phyloP scores from a whole-genome alignment of 345 rosid species.

The Alliaria petiolata region DNA sequence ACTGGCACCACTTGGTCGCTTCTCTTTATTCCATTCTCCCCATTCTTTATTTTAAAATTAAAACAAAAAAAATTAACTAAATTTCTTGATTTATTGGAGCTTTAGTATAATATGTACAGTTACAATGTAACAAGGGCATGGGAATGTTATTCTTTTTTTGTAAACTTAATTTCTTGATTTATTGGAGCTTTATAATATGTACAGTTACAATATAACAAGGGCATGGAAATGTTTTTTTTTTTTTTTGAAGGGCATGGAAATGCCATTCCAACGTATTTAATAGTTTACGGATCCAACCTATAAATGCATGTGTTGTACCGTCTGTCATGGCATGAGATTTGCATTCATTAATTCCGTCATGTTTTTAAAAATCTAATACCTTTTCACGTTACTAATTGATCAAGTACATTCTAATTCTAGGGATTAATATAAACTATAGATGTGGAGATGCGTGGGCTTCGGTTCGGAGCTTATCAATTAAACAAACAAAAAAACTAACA shows the following conservation, averaged over 20 bases:
- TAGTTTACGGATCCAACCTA: neutral
- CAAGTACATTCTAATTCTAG: neutral
- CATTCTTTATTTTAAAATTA: neutral
- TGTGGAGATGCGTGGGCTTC: too few relatives aligned
- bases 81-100: neutral
- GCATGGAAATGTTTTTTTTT: too few relatives aligned
- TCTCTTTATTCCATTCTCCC: constrained; percentile 39
- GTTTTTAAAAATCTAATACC: neutral
- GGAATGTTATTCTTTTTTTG: too few relatives aligned
- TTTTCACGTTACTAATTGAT: neutral
- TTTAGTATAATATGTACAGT: neutral
- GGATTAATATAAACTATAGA: neutral
- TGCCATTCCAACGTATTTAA: neutral
- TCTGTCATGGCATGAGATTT: neutral
- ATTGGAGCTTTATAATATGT: neutral
- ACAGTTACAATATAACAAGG: neutral
- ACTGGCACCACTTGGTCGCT: constrained; percentile 26
- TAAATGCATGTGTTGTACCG: neutral
- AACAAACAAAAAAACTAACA: neutral
- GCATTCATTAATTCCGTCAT: neutral
- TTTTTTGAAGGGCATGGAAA: neutral
- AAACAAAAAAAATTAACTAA: neutral
- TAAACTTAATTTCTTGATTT: neutral
- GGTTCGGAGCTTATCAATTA: neutral
- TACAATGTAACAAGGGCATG: neutral